Percentiles rank a stretch among this genome's conserved stretches.
Conservation (phyloP, 2,329 filamentous ascomycete species). For the Colletotrichum tropicicola region DNA sequence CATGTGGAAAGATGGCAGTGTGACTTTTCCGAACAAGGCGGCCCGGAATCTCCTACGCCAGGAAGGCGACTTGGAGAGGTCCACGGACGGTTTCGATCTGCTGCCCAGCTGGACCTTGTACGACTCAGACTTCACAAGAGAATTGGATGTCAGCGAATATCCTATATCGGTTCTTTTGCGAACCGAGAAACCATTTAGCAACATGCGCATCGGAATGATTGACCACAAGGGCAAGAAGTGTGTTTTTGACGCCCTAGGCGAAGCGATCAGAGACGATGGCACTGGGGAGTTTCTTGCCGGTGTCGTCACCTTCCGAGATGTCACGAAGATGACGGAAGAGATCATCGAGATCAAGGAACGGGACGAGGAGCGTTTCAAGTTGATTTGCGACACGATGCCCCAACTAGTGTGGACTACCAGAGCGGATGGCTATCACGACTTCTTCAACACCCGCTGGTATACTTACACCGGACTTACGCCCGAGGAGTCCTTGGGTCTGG, state of each 20-base stretch:
- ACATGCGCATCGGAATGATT: slow-evolving; percentile 70
- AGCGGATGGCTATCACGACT: slow-evolving; percentile 73
- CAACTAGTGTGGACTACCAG: slow-evolving; percentile 79
- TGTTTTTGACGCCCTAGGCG: slow-evolving; percentile 73
- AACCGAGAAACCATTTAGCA: slow-evolving; percentile 67
- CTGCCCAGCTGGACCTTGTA: slow-evolving; percentile 69
- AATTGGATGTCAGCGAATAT: slow-evolving; percentile 67
- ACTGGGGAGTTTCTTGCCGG: slow-evolving; percentile 79
- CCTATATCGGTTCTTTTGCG: slow-evolving; percentile 72
- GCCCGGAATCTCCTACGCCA: slow-evolving; percentile 60
- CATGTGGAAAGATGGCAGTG: slow-evolving; percentile 83
- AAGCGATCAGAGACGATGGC: slow-evolving; percentile 71
- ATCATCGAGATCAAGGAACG: slow-evolving; percentile 75
- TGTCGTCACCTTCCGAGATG: slow-evolving; percentile 76
- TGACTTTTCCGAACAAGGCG: slow-evolving; percentile 78
- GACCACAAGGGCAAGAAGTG: slow-evolving; percentile 60
- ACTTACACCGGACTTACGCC: slow-evolving; percentile 76
- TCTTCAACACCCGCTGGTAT: slow-evolving; percentile 82
- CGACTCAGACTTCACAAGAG: slow-evolving; percentile 71
- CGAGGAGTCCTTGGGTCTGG: slow-evolving; percentile 68
- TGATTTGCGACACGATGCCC: slow-evolving; percentile 79
- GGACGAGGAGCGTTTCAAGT: slow-evolving; percentile 78
- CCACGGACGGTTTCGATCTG: slow-evolving; percentile 62
- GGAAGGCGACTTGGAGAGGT: slow-evolving; percentile 48
- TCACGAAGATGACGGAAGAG: slow-evolving; percentile 74